phyloP scores from a whole-genome alignment of 805 yeast species.

The Blastobotrys peoriensis region DNA sequence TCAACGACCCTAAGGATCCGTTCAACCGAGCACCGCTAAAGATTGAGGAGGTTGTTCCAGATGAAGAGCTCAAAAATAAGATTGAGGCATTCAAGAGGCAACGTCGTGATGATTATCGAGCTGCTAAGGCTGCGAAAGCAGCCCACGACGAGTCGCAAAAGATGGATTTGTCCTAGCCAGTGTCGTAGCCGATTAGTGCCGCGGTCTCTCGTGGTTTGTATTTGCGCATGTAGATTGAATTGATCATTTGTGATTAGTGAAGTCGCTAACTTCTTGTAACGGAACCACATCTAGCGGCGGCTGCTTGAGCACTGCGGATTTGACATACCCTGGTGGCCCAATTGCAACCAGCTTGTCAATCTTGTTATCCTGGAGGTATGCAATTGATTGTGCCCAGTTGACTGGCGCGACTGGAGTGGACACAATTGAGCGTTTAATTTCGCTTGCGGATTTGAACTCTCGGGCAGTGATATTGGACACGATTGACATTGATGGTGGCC shows the following conservation, averaged over 20 bases:
- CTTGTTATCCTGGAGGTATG: slow-evolving; percentile 10
- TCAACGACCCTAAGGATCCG: slow-evolving; percentile 96
- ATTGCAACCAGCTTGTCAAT: slow-evolving; percentile 12
- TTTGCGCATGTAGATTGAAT: too few relatives aligned
- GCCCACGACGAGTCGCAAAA: background rate
- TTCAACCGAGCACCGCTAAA: slow-evolving; percentile 89
- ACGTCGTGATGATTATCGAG: slow-evolving; percentile 29
- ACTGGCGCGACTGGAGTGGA: slow-evolving; percentile 29
- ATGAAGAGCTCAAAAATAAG: slow-evolving; percentile 57
- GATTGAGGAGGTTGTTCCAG: slow-evolving; percentile 80
- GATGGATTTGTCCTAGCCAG: too few relatives aligned
- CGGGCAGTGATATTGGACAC: slow-evolving; percentile 30
- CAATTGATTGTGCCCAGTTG: slow-evolving; percentile 25
- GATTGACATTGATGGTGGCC: slow-evolving; percentile 22
- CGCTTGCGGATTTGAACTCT: slow-evolving; percentile 26
- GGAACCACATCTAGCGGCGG: background rate
- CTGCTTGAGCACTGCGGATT: background rate
- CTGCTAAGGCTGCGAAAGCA: background rate
- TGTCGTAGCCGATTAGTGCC: too few relatives aligned
- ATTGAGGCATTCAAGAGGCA: slow-evolving; percentile 53
- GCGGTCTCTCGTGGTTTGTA: too few relatives aligned
- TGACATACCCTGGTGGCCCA: slow-evolving; percentile 6
- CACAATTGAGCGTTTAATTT: slow-evolving; percentile 23
- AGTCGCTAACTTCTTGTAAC: background rate
- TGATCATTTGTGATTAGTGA: too few relatives aligned